phyloP scores from a whole-genome alignment of 2,329 filamentous ascomycete species.

The Aureobasidium leucospermi region DNA sequence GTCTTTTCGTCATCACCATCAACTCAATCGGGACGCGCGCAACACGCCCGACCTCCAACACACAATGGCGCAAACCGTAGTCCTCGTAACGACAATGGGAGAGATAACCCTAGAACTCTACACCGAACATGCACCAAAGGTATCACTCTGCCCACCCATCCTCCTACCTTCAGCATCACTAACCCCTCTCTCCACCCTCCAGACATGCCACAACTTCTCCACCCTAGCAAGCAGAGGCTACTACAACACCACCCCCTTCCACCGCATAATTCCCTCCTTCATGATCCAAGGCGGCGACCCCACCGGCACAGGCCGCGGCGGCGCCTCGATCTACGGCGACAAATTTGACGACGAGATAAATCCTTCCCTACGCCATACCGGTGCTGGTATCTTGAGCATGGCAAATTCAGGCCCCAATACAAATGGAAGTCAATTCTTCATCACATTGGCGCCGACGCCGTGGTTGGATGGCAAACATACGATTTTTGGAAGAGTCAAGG shows the following conservation, averaged over 20 bases:
- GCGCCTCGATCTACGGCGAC: slow-evolving; percentile 81
- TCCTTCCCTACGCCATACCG: slow-evolving; percentile 74
- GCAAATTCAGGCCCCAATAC: slow-evolving; percentile 90
- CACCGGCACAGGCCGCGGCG: slow-evolving; percentile 85
- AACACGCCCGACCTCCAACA: neutral
- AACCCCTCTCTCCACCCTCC: neutral
- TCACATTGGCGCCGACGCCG: slow-evolving; percentile 87
- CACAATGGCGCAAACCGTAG: slow-evolving; percentile 67
- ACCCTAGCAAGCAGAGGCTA: slow-evolving; percentile 76
- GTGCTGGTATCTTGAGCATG: slow-evolving; percentile 91
- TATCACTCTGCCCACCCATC: slow-evolving; percentile 20
- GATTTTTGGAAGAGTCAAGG: slow-evolving; percentile 86
- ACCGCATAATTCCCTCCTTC: slow-evolving; percentile 91
- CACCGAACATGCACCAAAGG: slow-evolving; percentile 72
- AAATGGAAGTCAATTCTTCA: slow-evolving; percentile 93
- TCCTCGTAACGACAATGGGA: slow-evolving; percentile 83
- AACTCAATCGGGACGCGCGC: neutral
- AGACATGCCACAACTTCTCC: slow-evolving; percentile 55
- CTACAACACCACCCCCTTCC: slow-evolving; percentile 81
- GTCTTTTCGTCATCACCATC: neutral
- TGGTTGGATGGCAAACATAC: slow-evolving; percentile 98
- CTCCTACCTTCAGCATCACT: neutral
- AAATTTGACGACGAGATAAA: slow-evolving; percentile 92
- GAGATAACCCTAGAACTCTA: slow-evolving; percentile 84
- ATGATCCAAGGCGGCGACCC: slow-evolving; percentile 93